These are phyloP conservation scores for Tremellales sp. DNA, from an alignment of 1,284 basidiomycete genomes.

Conservation along the genomic window DNA sequence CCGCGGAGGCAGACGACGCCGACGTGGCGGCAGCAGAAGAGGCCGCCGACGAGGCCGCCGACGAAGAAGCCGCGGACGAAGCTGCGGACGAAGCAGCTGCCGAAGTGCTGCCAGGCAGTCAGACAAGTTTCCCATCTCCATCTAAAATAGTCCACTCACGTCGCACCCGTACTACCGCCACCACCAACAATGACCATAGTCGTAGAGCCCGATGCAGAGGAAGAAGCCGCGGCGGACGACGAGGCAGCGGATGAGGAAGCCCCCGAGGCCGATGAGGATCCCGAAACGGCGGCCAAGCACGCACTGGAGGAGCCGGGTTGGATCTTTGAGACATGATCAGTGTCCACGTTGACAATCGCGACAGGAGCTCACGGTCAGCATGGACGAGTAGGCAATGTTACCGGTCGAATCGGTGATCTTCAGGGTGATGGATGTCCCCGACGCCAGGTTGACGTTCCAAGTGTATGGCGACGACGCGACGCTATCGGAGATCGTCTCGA, in stretches of 20 bases:
- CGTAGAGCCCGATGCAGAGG: conserved; percentile 7
- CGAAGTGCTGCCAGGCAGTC: too few species aligned
- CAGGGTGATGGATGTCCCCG: conserved; percentile 37
- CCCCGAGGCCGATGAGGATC: conserved; percentile 10
- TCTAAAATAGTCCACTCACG: too few species aligned
- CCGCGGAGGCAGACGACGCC: conserved; percentile 16
- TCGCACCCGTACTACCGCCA: too few species aligned
- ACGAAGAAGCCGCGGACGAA: conserved; percentile 11
- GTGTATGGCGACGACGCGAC: conserved; percentile 28
- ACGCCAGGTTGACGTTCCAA: conserved; percentile 40
- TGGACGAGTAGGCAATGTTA: conserved; percentile 32
- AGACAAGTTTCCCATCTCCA: too few species aligned
- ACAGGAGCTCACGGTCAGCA: conserved; percentile 25
- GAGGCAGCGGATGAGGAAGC: conserved; percentile 12
- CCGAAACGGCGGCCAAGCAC: conserved; percentile 24
- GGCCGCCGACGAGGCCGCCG: conserved; percentile 9
- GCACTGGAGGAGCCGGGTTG: conserved; percentile 29
- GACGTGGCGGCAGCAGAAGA: conserved; percentile 1
- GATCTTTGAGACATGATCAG: conserved; percentile 12
- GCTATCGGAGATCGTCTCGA: conserved; percentile 23
- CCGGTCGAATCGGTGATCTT: conserved; percentile 37
- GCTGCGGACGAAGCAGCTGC: conserved; percentile 9
- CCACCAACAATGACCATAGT: too few species aligned
- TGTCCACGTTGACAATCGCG: not conserved
- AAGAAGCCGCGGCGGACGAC: conserved; percentile 2